Evolutionary conservation across 2,329 filamentous ascomycete species (phyloP).

Genomic region (Trichoderma sp.): DNA sequence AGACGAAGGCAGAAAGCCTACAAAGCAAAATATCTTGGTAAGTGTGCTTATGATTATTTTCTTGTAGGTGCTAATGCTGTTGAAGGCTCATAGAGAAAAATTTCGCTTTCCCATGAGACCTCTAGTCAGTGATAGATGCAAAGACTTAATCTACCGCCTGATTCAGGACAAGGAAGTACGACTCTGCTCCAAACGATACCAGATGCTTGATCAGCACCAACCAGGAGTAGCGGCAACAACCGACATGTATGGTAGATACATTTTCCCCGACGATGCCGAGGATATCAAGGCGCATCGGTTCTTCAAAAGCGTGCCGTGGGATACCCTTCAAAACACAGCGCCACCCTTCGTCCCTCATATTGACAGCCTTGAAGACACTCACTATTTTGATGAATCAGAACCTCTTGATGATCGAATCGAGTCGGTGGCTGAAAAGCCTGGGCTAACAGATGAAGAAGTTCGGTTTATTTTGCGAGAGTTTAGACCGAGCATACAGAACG

Average conservation of each 20-base stretch:
- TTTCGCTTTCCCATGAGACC: slow-evolving; percentile 69
- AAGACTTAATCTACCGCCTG: slow-evolving; percentile 71
- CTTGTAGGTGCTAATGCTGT: slow-evolving; percentile 17
- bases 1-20: slow-evolving; percentile 73
- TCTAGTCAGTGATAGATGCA: slow-evolving; percentile 65
- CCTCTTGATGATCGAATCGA: slow-evolving; percentile 63
- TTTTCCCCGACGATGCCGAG: slow-evolving; percentile 79
- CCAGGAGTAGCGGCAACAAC: slow-evolving; percentile 24
- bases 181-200: slow-evolving; percentile 74
- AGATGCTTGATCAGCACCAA: slow-evolving; percentile 55
- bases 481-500: slow-evolving; percentile 40
- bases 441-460: slow-evolving; percentile 33
- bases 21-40: slow-evolving; percentile 81
- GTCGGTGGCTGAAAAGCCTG: slow-evolving; percentile 40
- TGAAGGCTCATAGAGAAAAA: slow-evolving; percentile 65
- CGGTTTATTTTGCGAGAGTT: slow-evolving; percentile 38
- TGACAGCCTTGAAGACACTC: slow-evolving; percentile 67
- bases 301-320: slow-evolving; percentile 79
- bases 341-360: slow-evolving; percentile 83
- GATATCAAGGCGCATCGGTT: slow-evolving; percentile 89
- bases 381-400: slow-evolving; percentile 86
- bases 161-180: slow-evolving; percentile 73
- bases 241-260: slow-evolving; percentile 52
- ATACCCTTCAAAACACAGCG: slow-evolving; percentile 63
- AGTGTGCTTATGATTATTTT: slow-evolving; percentile 31